phyloP scores from a whole-genome alignment of 208 protist genomes.

The Acanthamoeba triangularis region DNA sequence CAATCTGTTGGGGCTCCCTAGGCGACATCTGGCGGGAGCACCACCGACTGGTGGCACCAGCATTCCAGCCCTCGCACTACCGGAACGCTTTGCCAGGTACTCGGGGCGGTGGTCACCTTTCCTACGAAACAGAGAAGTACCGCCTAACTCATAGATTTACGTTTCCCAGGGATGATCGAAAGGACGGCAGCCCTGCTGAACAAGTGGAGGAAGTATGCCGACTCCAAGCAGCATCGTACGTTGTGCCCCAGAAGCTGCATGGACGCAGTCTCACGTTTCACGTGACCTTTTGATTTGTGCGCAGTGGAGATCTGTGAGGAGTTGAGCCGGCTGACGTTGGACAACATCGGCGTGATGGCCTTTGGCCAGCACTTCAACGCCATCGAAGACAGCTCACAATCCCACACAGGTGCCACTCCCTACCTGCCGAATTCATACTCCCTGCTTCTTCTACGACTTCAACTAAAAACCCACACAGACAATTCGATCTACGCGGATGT shows the following conservation, averaged over 20 bases:
- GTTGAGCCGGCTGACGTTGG: conserved; percentile 26
- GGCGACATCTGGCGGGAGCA: conserved; percentile 40
- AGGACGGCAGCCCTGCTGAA: neutral
- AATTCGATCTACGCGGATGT: conserved; percentile 55
- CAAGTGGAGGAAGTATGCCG: neutral
- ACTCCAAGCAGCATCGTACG: neutral
- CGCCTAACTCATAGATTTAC: too few species aligned
- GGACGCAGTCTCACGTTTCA: too few species aligned
- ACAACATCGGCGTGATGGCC: conserved; percentile 68
- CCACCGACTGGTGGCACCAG: conserved; percentile 24
- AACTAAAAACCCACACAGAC: neutral
- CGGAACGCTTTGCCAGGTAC: neutral
- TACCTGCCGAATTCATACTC: too few species aligned
- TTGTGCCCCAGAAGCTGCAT: too few species aligned
- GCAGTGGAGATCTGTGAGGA: conserved; percentile 36
- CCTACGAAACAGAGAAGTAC: too few species aligned
- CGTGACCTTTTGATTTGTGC: too few species aligned
- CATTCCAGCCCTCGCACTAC: conserved; percentile 53
- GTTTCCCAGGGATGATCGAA: conserved; percentile 32
- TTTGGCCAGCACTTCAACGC: conserved; percentile 57
- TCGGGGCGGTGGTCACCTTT: too few species aligned
- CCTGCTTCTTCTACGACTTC: neutral
- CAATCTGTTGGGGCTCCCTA: too few species aligned
- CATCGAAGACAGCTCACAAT: conserved; percentile 8
- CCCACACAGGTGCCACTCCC: neutral